Evolutionary conservation across 352 stramenopile species (phyloP).

Genomic region (Phytophthora ohioensis): DNA sequence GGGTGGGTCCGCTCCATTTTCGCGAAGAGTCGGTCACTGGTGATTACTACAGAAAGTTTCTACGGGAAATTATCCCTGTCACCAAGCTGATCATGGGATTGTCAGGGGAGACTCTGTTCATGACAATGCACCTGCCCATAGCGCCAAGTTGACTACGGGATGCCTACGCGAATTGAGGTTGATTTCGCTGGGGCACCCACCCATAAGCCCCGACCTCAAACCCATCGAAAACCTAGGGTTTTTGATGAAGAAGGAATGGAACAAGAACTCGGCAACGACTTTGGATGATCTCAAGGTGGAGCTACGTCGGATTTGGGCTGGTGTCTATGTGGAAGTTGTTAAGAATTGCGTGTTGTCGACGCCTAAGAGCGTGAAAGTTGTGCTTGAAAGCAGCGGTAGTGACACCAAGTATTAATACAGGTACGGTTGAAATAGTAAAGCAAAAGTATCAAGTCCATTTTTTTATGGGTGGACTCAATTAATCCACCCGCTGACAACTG

Average conservation of each 20-base stretch:
- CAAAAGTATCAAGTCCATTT: too few relatives aligned
- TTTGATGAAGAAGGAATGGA: conserved; percentile 11
- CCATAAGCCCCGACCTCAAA: conserved; percentile 17
- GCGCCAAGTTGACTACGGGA: conserved; percentile 3
- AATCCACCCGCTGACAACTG: too few relatives aligned
- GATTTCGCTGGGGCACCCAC: conserved; percentile 7
- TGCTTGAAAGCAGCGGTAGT: not conserved
- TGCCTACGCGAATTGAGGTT: conserved; percentile 7
- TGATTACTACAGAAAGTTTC: not conserved
- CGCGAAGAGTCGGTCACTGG: not conserved
- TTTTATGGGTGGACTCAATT: too few relatives aligned
- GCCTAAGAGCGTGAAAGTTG: not conserved
- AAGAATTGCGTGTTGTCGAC: not conserved
- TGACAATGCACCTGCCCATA: conserved; percentile 10
- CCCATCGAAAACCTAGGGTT: conserved; percentile 15
- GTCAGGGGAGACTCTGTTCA: not conserved
- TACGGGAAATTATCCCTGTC: not conserved
- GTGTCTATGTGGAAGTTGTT: not conserved
- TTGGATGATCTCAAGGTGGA: not conserved
- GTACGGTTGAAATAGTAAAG: too few relatives aligned
- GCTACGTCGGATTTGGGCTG: not conserved
- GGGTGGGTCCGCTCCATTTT: not conserved
- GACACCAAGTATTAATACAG: not conserved
- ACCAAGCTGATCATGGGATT: not conserved
- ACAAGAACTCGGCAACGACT: not conserved